Base-by-base conservation (phyloP, 2,329 filamentous ascomycete genomes). In the Sclerotinia glacialis region DNA sequence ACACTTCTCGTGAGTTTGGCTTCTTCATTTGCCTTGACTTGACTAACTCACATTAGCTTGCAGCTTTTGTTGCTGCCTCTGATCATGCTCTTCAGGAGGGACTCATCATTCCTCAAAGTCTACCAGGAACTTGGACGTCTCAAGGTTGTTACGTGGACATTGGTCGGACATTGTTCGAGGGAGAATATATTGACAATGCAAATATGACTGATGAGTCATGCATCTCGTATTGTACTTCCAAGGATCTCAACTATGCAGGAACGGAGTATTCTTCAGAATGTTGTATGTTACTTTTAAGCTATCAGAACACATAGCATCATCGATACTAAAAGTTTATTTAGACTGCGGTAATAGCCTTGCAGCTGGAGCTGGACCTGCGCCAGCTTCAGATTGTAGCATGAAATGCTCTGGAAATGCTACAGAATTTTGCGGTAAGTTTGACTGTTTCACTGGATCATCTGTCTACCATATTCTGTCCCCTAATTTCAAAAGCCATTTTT, bases 361-460 rank as follows among this genome's bases (percentile, higher is more conserved):
- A 26, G 18, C 68, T 14, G 69, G 67, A 37, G 60, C 70, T 2
- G 54, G 53, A 9, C 54, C 58, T 40, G 68, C 70, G n/a, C 50
- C 67, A 26, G 54, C 64, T 40, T 64, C 62, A 14, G 69, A 73
- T 14, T 75, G 73, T 52, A 71, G 69, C 47, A 74, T 74, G 72
- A 55, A 68, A 16, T 75, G 73, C 52, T 49, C 66, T 18, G 77
- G 76, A 21, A 73, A 78, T 68, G 18, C 67, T 23, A 70, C 69
- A 5, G 72, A 78, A 67, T 68, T 71, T 26, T 79, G 78, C 64
- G 78, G 78, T 54, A 34, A n/a, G 52, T 11, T 21, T 54, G 11
- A 54, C 14, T 1, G 9, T 12, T 21, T 37, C 21, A 34, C 3
- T 7, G 28, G 1, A n/a, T 34, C 11, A 1, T n/a, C 31, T 54